Evolutionary conservation across 306 rosid genomes (phyloP).

Genomic region (Casuarina cunninghamiana): DNA sequence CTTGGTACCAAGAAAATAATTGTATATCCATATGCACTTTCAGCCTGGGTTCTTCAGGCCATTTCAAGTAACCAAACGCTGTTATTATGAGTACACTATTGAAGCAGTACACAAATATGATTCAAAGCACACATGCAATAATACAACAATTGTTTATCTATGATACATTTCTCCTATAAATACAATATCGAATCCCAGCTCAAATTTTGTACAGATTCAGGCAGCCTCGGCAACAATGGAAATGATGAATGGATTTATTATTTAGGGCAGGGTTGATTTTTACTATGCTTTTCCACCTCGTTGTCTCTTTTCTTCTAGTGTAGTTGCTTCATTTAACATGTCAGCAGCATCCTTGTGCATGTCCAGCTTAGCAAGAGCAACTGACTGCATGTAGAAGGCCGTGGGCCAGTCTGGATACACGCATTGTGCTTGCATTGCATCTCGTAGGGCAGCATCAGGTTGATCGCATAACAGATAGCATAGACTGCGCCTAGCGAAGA

Average conservation of each 20-base stretch:
- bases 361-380: conserved; percentile 93
- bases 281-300: conserved; percentile 70
- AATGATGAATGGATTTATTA: conserved; percentile 9
- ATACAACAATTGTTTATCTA: conserved; percentile 38
- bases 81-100: too few species aligned
- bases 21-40: too few species aligned
- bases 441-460: conserved; percentile 93
- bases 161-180: conserved; percentile 40
- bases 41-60: too few species aligned
- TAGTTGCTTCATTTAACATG: conserved; percentile 90
- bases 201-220: conserved; percentile 75
- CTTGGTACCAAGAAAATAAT: too few species aligned
- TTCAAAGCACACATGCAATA: conserved; percentile 3
- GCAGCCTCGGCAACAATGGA: conserved; percentile 49
- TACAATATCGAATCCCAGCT: conserved; percentile 55
- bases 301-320: conserved; percentile 90
- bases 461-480: conserved; percentile 89
- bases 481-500: conserved; percentile 90
- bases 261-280: conserved; percentile 23
- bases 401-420: conserved; percentile 96
- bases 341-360: conserved; percentile 97
- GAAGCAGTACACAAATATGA: background rate
- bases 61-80: too few species aligned
- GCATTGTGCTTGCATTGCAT: conserved; percentile 98
- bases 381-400: conserved; percentile 97